Conservation (phyloP, 371 early-diverging fungal genomes). For the Apophysomyces sp. region DNA sequence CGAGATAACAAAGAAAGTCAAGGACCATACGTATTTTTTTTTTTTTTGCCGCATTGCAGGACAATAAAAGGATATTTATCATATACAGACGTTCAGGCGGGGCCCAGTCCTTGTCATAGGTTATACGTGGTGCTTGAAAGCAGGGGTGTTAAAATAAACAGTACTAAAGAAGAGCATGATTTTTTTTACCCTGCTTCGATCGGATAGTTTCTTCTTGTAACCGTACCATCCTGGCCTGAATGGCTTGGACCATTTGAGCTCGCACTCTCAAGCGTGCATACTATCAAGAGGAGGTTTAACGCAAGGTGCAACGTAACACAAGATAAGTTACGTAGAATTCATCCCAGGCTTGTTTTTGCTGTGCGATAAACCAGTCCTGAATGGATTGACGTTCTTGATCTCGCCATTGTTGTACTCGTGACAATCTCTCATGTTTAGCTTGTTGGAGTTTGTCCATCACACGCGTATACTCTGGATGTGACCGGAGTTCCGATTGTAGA, state of each 20-base stretch:
- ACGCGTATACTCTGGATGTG: slow-evolving; percentile 26
- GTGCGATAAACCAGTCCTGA: slow-evolving; percentile 29
- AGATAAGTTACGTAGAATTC: slow-evolving; percentile 27
- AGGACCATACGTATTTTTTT: slow-evolving; percentile 6
- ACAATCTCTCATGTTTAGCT: slow-evolving; percentile 17
- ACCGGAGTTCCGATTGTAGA: slow-evolving; percentile 11
- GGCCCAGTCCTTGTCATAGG: slow-evolving; percentile 22
- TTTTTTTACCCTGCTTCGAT: background rate
- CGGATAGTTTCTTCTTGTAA: background rate
- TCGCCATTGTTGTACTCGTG: slow-evolving; percentile 20
- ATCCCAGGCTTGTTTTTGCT: slow-evolving; percentile 28
- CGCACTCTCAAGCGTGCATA: background rate
- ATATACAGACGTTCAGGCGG: slow-evolving; percentile 26
- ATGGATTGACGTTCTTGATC: slow-evolving; percentile 20
- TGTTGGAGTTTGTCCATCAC: slow-evolving; percentile 24
- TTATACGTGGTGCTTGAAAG: slow-evolving; percentile 2
- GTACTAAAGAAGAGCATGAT: background rate
- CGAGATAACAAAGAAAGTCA: slow-evolving; percentile 6
- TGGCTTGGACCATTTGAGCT: background rate
- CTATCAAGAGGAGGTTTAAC: background rate
- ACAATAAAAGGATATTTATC: slow-evolving; percentile 33
- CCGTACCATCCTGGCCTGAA: background rate
- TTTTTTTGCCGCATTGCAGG: background rate
- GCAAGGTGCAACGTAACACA: slow-evolving; percentile 1
- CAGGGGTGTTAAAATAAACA: background rate